phyloP scores from a whole-genome alignment of 805 yeast genomes.

The Ogataea pini region DNA sequence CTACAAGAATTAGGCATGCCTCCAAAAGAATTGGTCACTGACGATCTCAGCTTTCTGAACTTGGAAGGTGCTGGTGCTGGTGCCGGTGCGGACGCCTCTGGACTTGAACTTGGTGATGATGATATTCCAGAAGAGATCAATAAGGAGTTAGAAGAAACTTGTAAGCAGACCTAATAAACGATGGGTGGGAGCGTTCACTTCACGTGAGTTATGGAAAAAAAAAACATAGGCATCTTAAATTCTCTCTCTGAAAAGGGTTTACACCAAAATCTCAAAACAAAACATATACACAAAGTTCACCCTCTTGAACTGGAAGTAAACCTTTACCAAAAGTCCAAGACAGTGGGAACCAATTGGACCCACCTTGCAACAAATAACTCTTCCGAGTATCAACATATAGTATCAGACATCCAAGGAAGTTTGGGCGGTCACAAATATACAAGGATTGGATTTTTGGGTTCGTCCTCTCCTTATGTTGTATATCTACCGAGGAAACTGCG shows the following conservation, averaged over 20 bases:
- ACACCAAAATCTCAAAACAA: too few species aligned
- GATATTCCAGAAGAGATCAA: constrained; percentile 56
- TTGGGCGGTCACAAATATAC: constrained; percentile 84
- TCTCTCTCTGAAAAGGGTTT: too few species aligned
- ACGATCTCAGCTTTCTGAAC: constrained; percentile 42
- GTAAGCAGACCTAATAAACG: constrained; percentile 34
- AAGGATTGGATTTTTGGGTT: constrained; percentile 63
- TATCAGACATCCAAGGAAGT: constrained; percentile 94
- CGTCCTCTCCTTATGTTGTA: constrained; percentile 53
- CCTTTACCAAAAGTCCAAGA: constrained; percentile 9
- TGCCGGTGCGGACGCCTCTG: constrained; percentile 24
- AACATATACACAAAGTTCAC: neutral
- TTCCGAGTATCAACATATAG: constrained; percentile 3
- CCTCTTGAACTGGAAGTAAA: constrained; percentile 11
- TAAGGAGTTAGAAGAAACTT: constrained; percentile 56
- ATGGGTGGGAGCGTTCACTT: too few species aligned
- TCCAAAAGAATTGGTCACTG: constrained; percentile 64
- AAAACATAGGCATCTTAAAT: constrained; percentile 9
- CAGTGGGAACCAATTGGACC: neutral
- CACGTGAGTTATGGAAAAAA: too few species aligned
- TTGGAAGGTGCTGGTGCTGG: constrained; percentile 17
- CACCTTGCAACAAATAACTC: neutral
- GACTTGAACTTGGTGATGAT: constrained; percentile 49
- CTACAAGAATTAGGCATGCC: constrained; percentile 78
- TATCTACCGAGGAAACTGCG: constrained; percentile 96